These are phyloP conservation scores for Pseudogymnoascus sp. DNA, from an alignment of 2,329 filamentous ascomycete species.

Conservation along the genomic window DNA sequence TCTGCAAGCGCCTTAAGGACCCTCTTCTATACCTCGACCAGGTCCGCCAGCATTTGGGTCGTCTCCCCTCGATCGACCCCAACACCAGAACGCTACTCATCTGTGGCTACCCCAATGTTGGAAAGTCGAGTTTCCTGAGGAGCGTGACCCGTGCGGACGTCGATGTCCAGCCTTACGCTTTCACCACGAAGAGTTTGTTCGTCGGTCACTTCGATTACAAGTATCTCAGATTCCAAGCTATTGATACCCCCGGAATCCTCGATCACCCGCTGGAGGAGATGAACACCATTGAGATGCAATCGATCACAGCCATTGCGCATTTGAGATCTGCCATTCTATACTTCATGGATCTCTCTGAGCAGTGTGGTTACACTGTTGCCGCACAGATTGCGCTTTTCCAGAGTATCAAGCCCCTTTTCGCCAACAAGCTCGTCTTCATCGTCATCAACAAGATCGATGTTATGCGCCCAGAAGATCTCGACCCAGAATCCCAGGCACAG, in stretches of 20 bases:
- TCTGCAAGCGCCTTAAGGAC: constrained; percentile 90
- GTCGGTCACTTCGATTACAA: constrained; percentile 98
- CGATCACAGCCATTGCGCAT: constrained; percentile 95
- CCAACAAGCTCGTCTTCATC: constrained; percentile 94
- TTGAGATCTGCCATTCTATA: constrained; percentile 90
- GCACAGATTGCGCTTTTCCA: constrained; percentile 93
- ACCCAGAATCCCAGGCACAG: constrained; percentile 66
- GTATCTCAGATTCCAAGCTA: constrained; percentile 81
- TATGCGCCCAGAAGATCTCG: constrained; percentile 76
- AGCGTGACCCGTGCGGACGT: constrained; percentile 92
- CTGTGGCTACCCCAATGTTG: constrained; percentile 94
- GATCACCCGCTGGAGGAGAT: constrained; percentile 98
- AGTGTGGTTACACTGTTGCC: constrained; percentile 88
- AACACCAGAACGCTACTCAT: constrained; percentile 95
- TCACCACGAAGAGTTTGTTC: constrained; percentile 95
- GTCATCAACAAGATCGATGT: constrained; percentile 99
- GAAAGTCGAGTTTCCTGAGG: constrained; percentile 92
- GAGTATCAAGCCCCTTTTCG: constrained; percentile 93
- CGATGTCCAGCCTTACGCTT: constrained; percentile 94
- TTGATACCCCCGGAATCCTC: constrained; percentile 96
- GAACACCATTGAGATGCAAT: constrained; percentile 99
- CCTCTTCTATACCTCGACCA: constrained; percentile 93
- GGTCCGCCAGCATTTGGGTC: constrained; percentile 90
- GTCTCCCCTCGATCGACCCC: constrained; percentile 96
- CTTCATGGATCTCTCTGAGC: constrained; percentile 96